phyloP scores from a whole-genome alignment of 2,329 filamentous ascomycete genomes.

The Diaporthe nobilis region DNA sequence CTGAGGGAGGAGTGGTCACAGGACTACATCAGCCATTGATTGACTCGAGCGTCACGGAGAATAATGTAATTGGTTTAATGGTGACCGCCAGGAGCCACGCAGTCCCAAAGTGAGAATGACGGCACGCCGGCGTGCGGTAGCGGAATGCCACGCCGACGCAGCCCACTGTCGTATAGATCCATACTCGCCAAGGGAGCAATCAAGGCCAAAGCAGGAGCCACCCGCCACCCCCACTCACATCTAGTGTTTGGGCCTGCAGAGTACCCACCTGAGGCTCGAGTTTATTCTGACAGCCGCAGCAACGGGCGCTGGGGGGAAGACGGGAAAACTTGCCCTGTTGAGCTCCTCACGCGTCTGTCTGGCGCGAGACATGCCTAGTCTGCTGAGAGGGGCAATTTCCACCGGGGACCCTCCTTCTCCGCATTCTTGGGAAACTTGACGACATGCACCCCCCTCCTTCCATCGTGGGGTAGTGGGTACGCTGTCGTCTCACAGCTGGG shows the following conservation, averaged over 20 bases:
- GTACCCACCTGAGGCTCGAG: conserved; percentile 20
- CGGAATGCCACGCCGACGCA: neutral
- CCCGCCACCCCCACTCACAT: neutral
- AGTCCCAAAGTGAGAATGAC: neutral
- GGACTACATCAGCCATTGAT: conserved; percentile 14
- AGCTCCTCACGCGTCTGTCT: neutral
- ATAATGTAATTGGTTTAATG: neutral
- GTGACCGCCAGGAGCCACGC: neutral
- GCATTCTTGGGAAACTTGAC: conserved; percentile 1
- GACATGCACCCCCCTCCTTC: neutral
- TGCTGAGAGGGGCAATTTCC: neutral
- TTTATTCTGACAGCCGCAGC: conserved; percentile 17
- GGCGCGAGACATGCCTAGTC: conserved; percentile 24
- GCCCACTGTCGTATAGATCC: neutral
- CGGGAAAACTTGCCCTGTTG: conserved; percentile 10
- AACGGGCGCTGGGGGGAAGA: neutral
- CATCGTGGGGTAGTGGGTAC: neutral
- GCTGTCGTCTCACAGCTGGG: neutral
- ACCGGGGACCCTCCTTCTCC: conserved; percentile 25
- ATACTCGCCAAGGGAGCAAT: conserved; percentile 6
- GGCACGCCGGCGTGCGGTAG: neutral
- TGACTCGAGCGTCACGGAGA: neutral
- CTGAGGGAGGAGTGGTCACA: conserved; percentile 27
- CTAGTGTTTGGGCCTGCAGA: neutral
- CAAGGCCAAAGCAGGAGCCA: neutral